These are phyloP conservation scores for Lasiosphaeriaceae sp. DNA, from an alignment of 495 filamentous ascomycete species.

Conservation along the genomic window DNA sequence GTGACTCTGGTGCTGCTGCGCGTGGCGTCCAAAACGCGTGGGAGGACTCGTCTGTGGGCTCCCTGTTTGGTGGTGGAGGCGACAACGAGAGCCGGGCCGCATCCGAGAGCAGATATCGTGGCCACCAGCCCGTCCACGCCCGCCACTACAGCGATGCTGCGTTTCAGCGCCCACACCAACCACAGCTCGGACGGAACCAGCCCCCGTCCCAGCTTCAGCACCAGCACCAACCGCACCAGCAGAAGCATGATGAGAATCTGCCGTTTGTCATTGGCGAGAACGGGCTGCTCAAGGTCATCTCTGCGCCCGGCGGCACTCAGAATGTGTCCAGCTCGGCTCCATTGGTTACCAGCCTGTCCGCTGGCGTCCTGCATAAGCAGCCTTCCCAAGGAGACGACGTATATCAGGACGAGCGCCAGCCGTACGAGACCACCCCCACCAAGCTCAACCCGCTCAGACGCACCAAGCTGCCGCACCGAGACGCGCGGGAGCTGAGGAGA, in stretches of 20 bases:
- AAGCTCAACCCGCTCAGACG: slow-evolving; percentile 22
- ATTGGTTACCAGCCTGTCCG: not conserved
- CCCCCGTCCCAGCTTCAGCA: slow-evolving; percentile 1
- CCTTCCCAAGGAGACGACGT: slow-evolving; percentile 16
- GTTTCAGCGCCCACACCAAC: slow-evolving; percentile 12
- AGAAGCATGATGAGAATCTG: slow-evolving; percentile 21
- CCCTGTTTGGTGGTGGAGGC: slow-evolving; percentile 24
- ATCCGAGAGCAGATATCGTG: slow-evolving; percentile 24
- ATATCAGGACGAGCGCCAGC: slow-evolving; percentile 21
- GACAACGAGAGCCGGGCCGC: slow-evolving; percentile 26
- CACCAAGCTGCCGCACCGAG: slow-evolving; percentile 21
- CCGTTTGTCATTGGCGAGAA: slow-evolving; percentile 32
- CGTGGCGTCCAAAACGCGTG: slow-evolving; percentile 28
- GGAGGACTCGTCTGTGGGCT: slow-evolving; percentile 36
- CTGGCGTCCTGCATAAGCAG: slow-evolving; percentile 16
- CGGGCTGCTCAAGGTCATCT: slow-evolving; percentile 30
- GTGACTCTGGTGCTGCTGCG: slow-evolving; percentile 9
- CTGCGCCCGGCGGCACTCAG: slow-evolving; percentile 7
- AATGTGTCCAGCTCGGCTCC: slow-evolving; percentile 5
- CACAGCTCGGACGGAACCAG: not conserved
- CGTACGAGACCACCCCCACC: slow-evolving; percentile 25
- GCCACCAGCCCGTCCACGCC: slow-evolving; percentile 18
- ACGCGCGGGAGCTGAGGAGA: slow-evolving; percentile 21
- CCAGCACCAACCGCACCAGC: slow-evolving; percentile 7
- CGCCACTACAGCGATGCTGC: slow-evolving; percentile 25